A percentile compares a stretch with the other conserved stretches of the same genome.
Evolutionary conservation across 768 basidiomycete genomes (phyloP).

Genomic region (Trametopsis cervina): DNA sequence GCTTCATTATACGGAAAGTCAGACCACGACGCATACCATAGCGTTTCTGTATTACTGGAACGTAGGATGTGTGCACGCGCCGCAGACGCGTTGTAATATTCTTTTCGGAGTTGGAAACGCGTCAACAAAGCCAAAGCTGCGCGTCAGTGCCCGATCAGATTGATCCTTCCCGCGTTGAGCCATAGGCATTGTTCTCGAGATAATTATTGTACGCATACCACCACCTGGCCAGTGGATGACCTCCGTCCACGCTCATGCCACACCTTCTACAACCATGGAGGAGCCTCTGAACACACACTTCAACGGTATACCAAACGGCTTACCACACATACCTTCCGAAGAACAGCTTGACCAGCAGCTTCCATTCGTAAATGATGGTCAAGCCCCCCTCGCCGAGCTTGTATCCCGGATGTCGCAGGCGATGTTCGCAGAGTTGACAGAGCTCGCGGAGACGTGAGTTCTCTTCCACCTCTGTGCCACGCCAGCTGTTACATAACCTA

Average conservation of each 20-base stretch:
- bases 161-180: too few relatives aligned
- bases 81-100: neutral
- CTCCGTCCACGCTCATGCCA: neutral
- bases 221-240: neutral
- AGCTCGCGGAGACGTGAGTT: constrained; percentile 80
- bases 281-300: neutral
- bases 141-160: neutral
- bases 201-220: neutral
- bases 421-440: constrained; percentile 77
- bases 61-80: neutral
- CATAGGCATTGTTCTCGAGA: neutral
- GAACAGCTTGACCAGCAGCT: constrained; percentile 70
- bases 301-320: constrained; percentile 23
- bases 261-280: too few relatives aligned
- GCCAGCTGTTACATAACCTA: neutral
- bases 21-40: neutral
- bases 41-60: neutral
- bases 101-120: neutral
- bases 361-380: constrained; percentile 65
- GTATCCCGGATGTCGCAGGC: constrained; percentile 72
- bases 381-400: constrained; percentile 65
- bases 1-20: neutral
- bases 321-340: constrained; percentile 29
- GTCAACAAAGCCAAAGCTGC: neutral
- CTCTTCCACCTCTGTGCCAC: neutral